Evolutionary conservation across 202 grass and related monocot genomes (phyloP).

Genomic region (Setaria viridis): DNA sequence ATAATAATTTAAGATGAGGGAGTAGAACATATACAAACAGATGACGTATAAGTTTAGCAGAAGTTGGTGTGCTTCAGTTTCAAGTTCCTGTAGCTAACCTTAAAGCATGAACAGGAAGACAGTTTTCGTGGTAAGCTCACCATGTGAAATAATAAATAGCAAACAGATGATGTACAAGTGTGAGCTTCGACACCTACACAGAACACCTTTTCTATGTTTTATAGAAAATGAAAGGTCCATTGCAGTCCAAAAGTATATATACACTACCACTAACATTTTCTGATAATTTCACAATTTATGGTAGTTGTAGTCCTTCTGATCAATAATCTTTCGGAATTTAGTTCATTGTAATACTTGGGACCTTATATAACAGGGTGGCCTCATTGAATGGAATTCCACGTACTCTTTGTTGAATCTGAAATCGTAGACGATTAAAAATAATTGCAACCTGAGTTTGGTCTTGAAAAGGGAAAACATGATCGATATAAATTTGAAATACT

Average conservation of each 20-base stretch:
- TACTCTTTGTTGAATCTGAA: not conserved
- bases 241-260: not conserved
- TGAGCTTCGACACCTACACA: not conserved
- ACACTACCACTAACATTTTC: not conserved
- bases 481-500: too few relatives aligned
- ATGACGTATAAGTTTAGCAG: not conserved
- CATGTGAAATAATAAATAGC: constrained; percentile 14
- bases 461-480: not conserved
- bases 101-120: constrained; percentile 11
- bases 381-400: not conserved
- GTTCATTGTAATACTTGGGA: not conserved
- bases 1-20: too few relatives aligned
- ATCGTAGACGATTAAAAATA: not conserved
- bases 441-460: not conserved
- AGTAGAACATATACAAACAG: not conserved
- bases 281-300: not conserved
- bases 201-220: not conserved
- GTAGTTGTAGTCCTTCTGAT: not conserved
- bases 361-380: not conserved
- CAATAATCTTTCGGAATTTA: not conserved
- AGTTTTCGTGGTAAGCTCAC: constrained; percentile 5
- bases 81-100: constrained; percentile 23
- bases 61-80: constrained; percentile 23
- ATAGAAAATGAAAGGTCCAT: not conserved
- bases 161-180: not conserved